Evolutionary conservation across 805 yeast species (phyloP), one percentile per base, ranked within the genome.

Genomic region (Cyberlindnera veronae): DNA sequence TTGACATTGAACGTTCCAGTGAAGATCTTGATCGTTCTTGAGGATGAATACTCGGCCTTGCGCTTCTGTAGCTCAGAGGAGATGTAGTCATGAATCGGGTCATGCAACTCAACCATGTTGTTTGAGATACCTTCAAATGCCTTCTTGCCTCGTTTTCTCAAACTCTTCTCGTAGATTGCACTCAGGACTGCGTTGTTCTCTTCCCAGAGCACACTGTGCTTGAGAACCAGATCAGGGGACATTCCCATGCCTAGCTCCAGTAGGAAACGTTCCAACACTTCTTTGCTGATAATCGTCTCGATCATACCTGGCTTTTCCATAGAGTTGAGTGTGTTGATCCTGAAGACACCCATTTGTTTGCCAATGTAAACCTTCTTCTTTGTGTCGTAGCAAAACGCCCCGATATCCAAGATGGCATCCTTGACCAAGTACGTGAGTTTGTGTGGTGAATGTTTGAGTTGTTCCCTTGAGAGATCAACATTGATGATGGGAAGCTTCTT

Each of bases 311-410:
- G 86, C 49, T 96, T 73, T 54, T 88, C 96, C 42, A 91, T 69
- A 47, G 96, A 87, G 59, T 86, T 96, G 48, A 93, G 72, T 48
- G 97, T 86, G 61, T 93, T 90, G 12, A 90, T 80, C 46, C 98
- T 67, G 55, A 93, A 84, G 5, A 89, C 83, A 27, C 99, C 99
- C 34, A 84, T 78, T 60, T 93, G 99, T 55, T 88, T 83, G 6
- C 85, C 80, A 13, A 82, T 71, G 37, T 75, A 76, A 43, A 80
- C 81, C 3, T 74, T 73, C 20, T 71, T 69, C 8, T 63, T 62
- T 6, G 74, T 66, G 60, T 91, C 95, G 57, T 76, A 85, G 36
- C 83, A 76, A 56, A 81, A 89, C 60, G 88, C 93, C 5, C 96
- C 96, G 62, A 88, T 86, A 44, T 84, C 84, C 38, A 77, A 77